Conservation (phyloP, 2,329 filamentous ascomycete species). For the Cercospora sp. region DNA sequence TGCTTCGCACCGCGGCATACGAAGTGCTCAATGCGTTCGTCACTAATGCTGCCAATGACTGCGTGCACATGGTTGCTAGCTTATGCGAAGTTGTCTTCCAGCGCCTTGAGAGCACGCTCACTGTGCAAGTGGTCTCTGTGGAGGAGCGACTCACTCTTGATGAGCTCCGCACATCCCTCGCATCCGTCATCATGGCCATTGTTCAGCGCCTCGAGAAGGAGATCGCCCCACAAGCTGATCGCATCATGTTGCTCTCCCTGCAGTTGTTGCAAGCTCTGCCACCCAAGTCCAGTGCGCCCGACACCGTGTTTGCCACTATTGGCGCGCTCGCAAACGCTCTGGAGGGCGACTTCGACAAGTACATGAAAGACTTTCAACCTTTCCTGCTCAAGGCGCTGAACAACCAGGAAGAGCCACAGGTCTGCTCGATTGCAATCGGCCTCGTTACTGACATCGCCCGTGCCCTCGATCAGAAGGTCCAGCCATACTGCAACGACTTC, state of each 20-base stretch:
- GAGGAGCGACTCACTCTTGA: constrained; percentile 95
- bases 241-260: constrained; percentile 87
- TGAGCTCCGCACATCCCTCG: constrained; percentile 96
- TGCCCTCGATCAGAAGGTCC: constrained; percentile 83
- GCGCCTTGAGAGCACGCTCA: constrained; percentile 84
- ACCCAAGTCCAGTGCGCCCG: constrained; percentile 88
- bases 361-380: constrained; percentile 93
- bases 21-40: constrained; percentile 96
- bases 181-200: constrained; percentile 87
- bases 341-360: constrained; percentile 91
- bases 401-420: constrained; percentile 90
- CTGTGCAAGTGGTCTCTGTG: constrained; percentile 92
- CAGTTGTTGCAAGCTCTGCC: constrained; percentile 76
- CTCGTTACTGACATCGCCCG: constrained; percentile 95
- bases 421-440: constrained; percentile 96
- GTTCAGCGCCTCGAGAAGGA: constrained; percentile 89
- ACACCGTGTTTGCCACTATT: constrained; percentile 88
- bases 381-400: constrained; percentile 92
- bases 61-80: constrained; percentile 74
- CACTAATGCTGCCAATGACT: constrained; percentile 84
- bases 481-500: constrained; percentile 94
- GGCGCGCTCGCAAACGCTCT: constrained; percentile 88
- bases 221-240: constrained; percentile 84
- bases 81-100: constrained; percentile 87
- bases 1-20: constrained; percentile 91